Percentiles rank a stretch among this genome's conserved stretches.
Conservation (phyloP, 1,284 basidiomycete species). For the Malassezia sympodialis region DNA sequence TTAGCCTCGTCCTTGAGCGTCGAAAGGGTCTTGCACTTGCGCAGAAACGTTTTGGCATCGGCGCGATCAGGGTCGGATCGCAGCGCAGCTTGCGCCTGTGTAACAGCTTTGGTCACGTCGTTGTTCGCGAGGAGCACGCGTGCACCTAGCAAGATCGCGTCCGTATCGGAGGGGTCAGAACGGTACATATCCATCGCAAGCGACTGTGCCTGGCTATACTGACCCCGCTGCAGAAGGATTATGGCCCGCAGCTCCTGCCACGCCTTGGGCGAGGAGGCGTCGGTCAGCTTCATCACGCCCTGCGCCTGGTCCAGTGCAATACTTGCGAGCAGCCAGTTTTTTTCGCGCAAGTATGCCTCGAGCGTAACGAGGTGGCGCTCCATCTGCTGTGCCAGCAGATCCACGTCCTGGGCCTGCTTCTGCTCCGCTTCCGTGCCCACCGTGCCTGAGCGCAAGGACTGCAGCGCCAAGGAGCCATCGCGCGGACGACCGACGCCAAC, state of each 20-base stretch:
- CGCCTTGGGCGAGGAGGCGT: conserved; percentile 22
- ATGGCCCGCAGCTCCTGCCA: conserved; percentile 29
- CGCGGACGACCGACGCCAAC: conserved; percentile 32
- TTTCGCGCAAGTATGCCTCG: conserved; percentile 57
- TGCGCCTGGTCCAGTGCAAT: conserved; percentile 40
- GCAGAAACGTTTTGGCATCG: conserved; percentile 61
- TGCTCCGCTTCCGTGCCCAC: conserved; percentile 16
- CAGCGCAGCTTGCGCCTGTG: conserved; percentile 65
- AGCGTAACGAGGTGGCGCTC: conserved; percentile 52
- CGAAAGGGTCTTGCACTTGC: conserved; percentile 68
- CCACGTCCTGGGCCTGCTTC: conserved; percentile 26
- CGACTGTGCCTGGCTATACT: conserved; percentile 31
- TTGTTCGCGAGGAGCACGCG: conserved; percentile 66
- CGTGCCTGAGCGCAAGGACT: conserved; percentile 11
- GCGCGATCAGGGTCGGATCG: conserved; percentile 68
- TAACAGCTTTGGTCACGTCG: conserved; percentile 60
- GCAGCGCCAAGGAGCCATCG: conserved; percentile 21
- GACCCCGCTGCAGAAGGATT: conserved; percentile 28
- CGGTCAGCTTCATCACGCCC: conserved; percentile 20
- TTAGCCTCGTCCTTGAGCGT: conserved; percentile 76
- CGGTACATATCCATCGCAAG: conserved; percentile 62
- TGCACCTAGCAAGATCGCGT: conserved; percentile 68
- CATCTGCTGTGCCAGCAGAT: conserved; percentile 25
- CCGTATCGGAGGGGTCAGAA: conserved; percentile 62
- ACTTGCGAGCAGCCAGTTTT: conserved; percentile 51